phyloP scores from a whole-genome alignment of 495 filamentous ascomycete species.

The Trichoderma gamsii region DNA sequence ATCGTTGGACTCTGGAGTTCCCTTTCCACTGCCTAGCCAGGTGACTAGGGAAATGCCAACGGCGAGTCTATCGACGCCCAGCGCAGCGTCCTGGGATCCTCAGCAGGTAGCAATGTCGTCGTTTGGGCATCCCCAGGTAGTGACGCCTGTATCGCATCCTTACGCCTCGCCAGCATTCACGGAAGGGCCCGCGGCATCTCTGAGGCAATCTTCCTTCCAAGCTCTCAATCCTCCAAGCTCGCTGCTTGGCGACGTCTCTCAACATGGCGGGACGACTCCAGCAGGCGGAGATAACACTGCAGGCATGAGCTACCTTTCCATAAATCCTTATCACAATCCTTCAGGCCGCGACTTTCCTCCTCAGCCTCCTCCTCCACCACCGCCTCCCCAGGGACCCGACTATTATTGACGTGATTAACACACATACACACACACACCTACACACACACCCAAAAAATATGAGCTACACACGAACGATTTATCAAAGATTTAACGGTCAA shows the following conservation, averaged over 20 bases:
- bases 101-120: not conserved
- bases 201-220: not conserved
- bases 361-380: not conserved
- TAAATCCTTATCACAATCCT: not conserved
- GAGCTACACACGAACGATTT: not conserved
- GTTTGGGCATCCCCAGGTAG: constrained; percentile 2
- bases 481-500: not conserved
- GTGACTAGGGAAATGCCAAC: constrained; percentile 7
- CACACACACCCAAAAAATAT: not conserved
- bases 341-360: not conserved
- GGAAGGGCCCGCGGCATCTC: not conserved
- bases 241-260: not conserved
- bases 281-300: not conserved
- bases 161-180: constrained; percentile 1
- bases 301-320: not conserved
- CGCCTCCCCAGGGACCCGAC: not conserved
- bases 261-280: constrained; percentile 1
- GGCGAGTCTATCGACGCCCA: not conserved
- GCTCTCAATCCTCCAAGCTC: not conserved
- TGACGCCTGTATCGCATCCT: constrained; percentile 1
- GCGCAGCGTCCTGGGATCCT: not conserved
- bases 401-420: not conserved
- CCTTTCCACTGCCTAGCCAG: not conserved
- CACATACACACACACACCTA: not conserved
- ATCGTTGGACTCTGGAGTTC: not conserved